Percentiles rank a stretch among this genome's conserved stretches.
phyloP scores from a whole-genome alignment of 208 protist species.

The Leptomonas pyrrhocoris region DNA sequence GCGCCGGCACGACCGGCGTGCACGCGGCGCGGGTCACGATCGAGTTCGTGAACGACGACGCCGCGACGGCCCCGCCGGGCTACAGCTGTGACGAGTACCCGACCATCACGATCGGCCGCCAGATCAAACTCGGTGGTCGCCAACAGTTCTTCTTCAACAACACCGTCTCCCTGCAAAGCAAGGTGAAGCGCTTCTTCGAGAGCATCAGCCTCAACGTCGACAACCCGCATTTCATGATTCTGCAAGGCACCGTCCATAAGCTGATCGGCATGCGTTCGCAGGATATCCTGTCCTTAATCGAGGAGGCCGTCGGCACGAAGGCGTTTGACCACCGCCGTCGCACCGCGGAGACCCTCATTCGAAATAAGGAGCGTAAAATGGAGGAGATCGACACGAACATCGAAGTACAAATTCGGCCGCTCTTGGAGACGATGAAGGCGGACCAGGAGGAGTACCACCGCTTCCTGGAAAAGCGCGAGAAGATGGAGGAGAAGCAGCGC shows the following conservation, averaged over 20 bases:
- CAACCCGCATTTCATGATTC: slow-evolving; percentile 99
- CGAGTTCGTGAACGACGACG: slow-evolving; percentile 99
- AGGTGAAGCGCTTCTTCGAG: slow-evolving; percentile 99
- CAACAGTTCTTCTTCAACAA: slow-evolving; percentile 99
- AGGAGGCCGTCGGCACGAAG: slow-evolving; percentile 99
- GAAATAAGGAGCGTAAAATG: slow-evolving; percentile 99
- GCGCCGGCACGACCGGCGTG: slow-evolving; percentile 99
- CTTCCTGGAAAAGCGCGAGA: slow-evolving; percentile 68
- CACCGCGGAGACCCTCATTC: slow-evolving; percentile 96
- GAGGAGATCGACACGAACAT: slow-evolving; percentile 96
- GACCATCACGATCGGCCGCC: slow-evolving; percentile 97
- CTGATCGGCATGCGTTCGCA: slow-evolving; percentile 99
- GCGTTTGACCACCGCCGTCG: slow-evolving; percentile 99
- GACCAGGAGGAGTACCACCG: slow-evolving; percentile 87
- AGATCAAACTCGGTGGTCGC: slow-evolving; percentile 95
- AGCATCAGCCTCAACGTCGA: slow-evolving; percentile 99
- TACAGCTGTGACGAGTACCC: slow-evolving; percentile 97
- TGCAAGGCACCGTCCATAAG: slow-evolving; percentile 99
- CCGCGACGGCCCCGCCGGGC: slow-evolving; percentile 93
- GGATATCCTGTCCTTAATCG: slow-evolving; percentile 98
- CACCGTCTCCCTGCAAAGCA: slow-evolving; percentile 93
- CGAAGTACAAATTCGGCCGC: slow-evolving; percentile 82
- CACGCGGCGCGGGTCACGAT: slow-evolving; percentile 99
- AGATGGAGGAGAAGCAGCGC: slow-evolving; percentile 69
- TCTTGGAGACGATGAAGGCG: slow-evolving; percentile 85